phyloP scores from a whole-genome alignment of 306 rosid species.

The Echinosophora koreensis region DNA sequence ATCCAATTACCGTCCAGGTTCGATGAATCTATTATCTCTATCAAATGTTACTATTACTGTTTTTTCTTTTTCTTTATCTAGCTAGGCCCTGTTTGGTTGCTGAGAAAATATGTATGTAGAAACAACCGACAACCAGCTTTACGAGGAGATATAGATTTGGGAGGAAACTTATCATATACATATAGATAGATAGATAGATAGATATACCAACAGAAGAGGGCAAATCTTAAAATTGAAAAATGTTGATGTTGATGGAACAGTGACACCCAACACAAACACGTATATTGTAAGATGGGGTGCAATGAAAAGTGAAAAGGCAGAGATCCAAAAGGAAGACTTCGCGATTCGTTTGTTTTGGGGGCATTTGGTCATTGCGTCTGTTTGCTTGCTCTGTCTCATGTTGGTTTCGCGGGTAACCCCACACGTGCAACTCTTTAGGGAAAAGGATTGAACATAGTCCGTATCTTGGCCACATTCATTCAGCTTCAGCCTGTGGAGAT shows the following conservation, averaged over 20 bases:
- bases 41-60: not conserved
- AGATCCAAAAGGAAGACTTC: not conserved
- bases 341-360: not conserved
- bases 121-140: conserved; percentile 7
- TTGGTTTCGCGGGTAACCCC: conserved; percentile 30
- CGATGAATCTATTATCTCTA: conserved; percentile 43
- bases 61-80: too few species aligned
- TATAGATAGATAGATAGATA: not conserved
- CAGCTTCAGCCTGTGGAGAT: conserved; percentile 18
- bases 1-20: conserved; percentile 49
- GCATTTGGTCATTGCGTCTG: not conserved
- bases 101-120: not conserved
- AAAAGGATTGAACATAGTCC: conserved; percentile 20
- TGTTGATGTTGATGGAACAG: not conserved
- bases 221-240: not conserved
- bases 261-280: not conserved
- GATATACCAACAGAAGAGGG: not conserved
- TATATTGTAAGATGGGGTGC: not conserved
- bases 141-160: not conserved
- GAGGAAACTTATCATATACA: not conserved
- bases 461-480: conserved; percentile 2
- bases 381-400: not conserved
- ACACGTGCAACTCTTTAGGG: conserved; percentile 30
- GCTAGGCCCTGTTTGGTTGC: conserved; percentile 9
- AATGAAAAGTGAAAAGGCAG: conserved; percentile 44